Base-by-base conservation (phyloP, 1,139 yeast genomes). In the Blastobotrys proliferans region DNA sequence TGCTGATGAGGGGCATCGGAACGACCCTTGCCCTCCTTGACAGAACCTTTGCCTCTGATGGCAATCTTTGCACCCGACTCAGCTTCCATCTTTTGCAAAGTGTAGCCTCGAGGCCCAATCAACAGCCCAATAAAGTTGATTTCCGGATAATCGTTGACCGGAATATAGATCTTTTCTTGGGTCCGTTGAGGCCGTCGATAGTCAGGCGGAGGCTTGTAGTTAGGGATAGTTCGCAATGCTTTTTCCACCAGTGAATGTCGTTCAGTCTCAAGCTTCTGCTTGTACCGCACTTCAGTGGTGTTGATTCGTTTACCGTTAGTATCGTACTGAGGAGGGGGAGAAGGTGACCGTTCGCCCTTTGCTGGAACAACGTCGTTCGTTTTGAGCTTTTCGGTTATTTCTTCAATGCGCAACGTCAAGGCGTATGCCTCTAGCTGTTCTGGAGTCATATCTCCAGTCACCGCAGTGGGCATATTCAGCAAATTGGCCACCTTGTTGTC, bases 321-420 rank as follows among this genome's bases (percentile, higher is more conserved):
- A 64, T 94, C 97, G 62, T 92, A 94, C 49, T 77, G 78, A 1
- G 98, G 98, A 5, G 97, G 92, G 0, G 98, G 97, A 4, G 96
- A 85, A 0, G 92, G 90, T 1, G 94, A 87, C 28, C 71, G 50
- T 22, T 61, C 69, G 19, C 58, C 55, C 17, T 61, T 64, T 3
- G 51, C 51, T 1, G 71, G 70, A 3, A 63, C 63, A 11, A 67
- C 64, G 35, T 76, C 78, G 36, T 70, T 68, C 18, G 72, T 69
- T 20, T 74, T 68, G 31, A 83, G 69, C 50, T 76, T 76, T n/a
- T 79, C 69, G 1, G 77, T 69, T 41, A 90, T 80, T 60, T 92
- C 97, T 52, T 86, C 90, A 29, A 90, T 79, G 44, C 97, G 69
- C 53, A 81, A 77, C 50, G 77, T 70, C 39, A 80, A 74, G 45